Evolutionary conservation across 371 early-diverging fungal genomes (phyloP).

Genomic region (Blakeslea trispora): DNA sequence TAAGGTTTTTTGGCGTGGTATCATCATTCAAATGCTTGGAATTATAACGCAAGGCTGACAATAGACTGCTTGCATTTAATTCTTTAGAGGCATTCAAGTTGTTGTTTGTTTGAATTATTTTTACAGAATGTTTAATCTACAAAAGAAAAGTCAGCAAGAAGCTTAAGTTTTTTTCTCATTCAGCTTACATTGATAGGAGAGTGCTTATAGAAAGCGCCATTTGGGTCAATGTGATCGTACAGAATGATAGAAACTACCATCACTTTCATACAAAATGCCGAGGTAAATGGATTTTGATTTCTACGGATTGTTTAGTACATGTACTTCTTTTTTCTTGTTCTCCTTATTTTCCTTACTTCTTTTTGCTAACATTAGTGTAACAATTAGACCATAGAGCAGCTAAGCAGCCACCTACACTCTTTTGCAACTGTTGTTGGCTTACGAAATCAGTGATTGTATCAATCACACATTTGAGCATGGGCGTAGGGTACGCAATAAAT

Average conservation of each 20-base stretch:
- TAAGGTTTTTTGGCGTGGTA: slow-evolving; percentile 75
- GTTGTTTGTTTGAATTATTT: slow-evolving; percentile 65
- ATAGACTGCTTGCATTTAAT: slow-evolving; percentile 59
- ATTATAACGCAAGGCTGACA: slow-evolving; percentile 78
- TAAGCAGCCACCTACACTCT: slow-evolving; percentile 64
- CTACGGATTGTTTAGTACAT: slow-evolving; percentile 11
- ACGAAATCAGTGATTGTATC: slow-evolving; percentile 70
- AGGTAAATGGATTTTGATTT: slow-evolving; percentile 52
- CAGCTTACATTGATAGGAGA: slow-evolving; percentile 82
- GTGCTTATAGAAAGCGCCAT: slow-evolving; percentile 76
- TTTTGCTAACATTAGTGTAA: slow-evolving; percentile 67
- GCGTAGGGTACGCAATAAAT: slow-evolving; percentile 93
- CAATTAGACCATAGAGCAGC: slow-evolving; percentile 70
- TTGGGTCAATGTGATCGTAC: slow-evolving; percentile 86
- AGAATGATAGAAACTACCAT: slow-evolving; percentile 87
- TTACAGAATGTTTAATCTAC: slow-evolving; percentile 70
- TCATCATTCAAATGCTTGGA: slow-evolving; percentile 83
- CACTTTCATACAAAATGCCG: slow-evolving; percentile 75
- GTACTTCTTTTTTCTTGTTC: no score
- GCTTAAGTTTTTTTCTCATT: no score
- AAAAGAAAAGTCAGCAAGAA: not conserved
- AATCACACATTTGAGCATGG: slow-evolving; percentile 86
- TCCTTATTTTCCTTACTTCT: no score
- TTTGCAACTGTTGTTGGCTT: slow-evolving; percentile 47
- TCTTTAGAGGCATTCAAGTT: slow-evolving; percentile 26